These are phyloP conservation scores for Candida coquimbonensis DNA, from an alignment of 805 yeast species.

Conservation along the genomic window DNA sequence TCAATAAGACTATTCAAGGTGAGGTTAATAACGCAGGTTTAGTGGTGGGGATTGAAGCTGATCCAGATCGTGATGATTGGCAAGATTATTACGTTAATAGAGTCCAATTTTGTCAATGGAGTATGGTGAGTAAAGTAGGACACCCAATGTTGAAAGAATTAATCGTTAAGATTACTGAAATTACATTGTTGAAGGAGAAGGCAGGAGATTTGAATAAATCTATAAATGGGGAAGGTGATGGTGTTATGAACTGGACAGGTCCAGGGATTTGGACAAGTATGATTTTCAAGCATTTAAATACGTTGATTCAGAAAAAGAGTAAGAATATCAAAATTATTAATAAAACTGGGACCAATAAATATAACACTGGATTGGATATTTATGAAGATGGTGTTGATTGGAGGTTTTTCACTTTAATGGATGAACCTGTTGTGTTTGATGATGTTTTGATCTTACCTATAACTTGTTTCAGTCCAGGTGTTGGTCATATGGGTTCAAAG, in stretches of 20 bases:
- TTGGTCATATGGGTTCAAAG: slow-evolving; percentile 61
- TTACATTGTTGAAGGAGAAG: slow-evolving; percentile 51
- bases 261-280: slow-evolving; percentile 93
- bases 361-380: slow-evolving; percentile 24
- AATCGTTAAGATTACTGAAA: slow-evolving; percentile 69
- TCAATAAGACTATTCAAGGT: slow-evolving; percentile 22
- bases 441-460: slow-evolving; percentile 71
- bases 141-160: slow-evolving; percentile 84
- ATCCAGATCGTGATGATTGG: slow-evolving; percentile 96
- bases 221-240: slow-evolving; percentile 64
- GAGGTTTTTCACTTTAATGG: slow-evolving; percentile 56
- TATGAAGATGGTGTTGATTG: slow-evolving; percentile 39
- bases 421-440: slow-evolving; percentile 47
- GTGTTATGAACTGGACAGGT: slow-evolving; percentile 92
- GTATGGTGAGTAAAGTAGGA: slow-evolving; percentile 81
- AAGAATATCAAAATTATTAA: slow-evolving; percentile 8
- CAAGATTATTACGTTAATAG: slow-evolving; percentile 86
- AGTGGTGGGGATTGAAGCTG: slow-evolving; percentile 90
- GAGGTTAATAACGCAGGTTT: slow-evolving; percentile 50
- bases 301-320: slow-evolving; percentile 17
- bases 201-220: slow-evolving; percentile 39
- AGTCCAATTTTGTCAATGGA: slow-evolving; percentile 96
- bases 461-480: slow-evolving; percentile 62
- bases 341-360: slow-evolving; percentile 17
- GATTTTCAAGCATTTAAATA: slow-evolving; percentile 72